Evolutionary conservation across 257 asterid species (phyloP).

Genomic region (Cinchona pubescens): DNA sequence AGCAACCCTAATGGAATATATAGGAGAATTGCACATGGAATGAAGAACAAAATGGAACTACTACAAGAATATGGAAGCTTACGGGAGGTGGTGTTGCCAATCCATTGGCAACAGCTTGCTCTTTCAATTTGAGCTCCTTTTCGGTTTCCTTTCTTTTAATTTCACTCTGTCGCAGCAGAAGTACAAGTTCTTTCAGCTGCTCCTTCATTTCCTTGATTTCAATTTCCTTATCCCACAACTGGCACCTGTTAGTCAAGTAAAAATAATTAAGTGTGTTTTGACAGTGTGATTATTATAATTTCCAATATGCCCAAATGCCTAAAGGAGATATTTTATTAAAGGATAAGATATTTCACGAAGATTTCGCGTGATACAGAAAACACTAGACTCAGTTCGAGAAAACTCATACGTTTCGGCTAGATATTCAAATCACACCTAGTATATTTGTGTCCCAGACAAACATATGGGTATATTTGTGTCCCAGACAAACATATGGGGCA

Average conservation of each 20-base stretch:
- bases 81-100: conserved; percentile 77
- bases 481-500: background rate
- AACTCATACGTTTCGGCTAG: background rate
- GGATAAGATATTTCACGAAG: background rate
- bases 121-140: conserved; percentile 72
- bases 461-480: background rate
- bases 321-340: background rate
- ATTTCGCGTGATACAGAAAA: too few species aligned
- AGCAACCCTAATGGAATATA: background rate
- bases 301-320: background rate
- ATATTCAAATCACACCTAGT: background rate
- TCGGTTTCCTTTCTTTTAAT: conserved; percentile 76
- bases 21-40: background rate
- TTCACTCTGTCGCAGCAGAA: conserved; percentile 82
- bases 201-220: conserved; percentile 95
- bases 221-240: conserved; percentile 77
- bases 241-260: conserved; percentile 54
- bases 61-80: conserved; percentile 25
- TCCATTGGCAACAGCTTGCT: conserved; percentile 53
- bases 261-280: background rate
- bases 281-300: background rate
- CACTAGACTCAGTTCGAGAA: background rate
- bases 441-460: background rate
- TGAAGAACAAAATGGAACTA: background rate
- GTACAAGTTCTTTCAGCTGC: conserved; percentile 85